phyloP scores from a whole-genome alignment of 2,329 filamentous ascomycete species.

The Exophiala bonariae region DNA sequence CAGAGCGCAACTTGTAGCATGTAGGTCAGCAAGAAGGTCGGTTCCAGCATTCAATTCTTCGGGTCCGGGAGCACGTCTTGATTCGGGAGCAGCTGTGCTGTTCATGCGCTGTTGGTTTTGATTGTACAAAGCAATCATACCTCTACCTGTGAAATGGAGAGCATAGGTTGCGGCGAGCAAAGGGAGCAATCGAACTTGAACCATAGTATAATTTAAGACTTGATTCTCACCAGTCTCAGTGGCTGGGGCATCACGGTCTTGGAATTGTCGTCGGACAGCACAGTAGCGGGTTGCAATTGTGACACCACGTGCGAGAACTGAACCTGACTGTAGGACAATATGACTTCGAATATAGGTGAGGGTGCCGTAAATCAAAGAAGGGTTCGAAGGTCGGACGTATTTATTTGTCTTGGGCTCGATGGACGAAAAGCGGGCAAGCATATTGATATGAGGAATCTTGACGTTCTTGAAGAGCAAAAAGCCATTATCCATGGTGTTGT shows the following conservation, averaged over 20 bases:
- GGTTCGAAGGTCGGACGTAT: conserved; percentile 66
- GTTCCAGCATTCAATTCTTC: conserved; percentile 67
- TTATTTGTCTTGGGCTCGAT: conserved; percentile 68
- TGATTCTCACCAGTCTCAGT: conserved; percentile 65
- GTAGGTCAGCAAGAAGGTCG: conserved; percentile 70
- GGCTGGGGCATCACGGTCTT: conserved; percentile 67
- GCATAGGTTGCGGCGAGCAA: conserved; percentile 73
- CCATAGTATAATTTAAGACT: conserved; percentile 79
- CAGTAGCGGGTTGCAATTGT: conserved; percentile 76
- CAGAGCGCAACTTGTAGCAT: conserved; percentile 74
- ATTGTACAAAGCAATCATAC: conserved; percentile 73
- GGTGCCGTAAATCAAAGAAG: conserved; percentile 71
- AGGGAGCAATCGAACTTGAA: conserved; percentile 71
- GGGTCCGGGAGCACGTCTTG: conserved; percentile 61
- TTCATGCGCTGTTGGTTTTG: conserved; percentile 70
- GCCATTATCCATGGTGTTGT: conserved; percentile 81
- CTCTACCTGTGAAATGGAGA: conserved; percentile 75
- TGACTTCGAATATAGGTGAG: conserved; percentile 73
- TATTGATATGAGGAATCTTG: conserved; percentile 72
- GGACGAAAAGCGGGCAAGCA: conserved; percentile 70
- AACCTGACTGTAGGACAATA: conserved; percentile 72
- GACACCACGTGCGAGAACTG: conserved; percentile 70
- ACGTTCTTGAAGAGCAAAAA: conserved; percentile 75
- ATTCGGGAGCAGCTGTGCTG: conserved; percentile 40
- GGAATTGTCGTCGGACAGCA: conserved; percentile 74